These are phyloP conservation scores for Madurella mycetomatis DNA, from an alignment of 2,329 filamentous ascomycete genomes.

Conservation along the genomic window DNA sequence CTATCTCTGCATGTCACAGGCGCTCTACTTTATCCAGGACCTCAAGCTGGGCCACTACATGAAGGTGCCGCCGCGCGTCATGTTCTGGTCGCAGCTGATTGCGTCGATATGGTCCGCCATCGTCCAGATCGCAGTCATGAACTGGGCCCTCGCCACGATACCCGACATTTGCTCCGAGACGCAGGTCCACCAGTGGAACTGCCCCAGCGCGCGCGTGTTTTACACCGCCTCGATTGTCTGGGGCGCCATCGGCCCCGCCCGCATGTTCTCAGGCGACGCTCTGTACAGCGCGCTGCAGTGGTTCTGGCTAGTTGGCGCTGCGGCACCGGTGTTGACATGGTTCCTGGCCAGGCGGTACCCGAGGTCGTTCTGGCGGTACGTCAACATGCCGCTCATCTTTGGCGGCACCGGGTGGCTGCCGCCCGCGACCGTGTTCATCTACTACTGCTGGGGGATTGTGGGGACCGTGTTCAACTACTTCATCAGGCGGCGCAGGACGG, in stretches of 20 bases:
- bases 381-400: conserved; percentile 65
- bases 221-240: conserved; percentile 69
- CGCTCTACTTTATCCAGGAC: conserved; percentile 60
- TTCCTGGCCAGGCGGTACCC: conserved; percentile 58
- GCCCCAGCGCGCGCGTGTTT: conserved; percentile 51
- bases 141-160: conserved; percentile 61
- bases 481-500: conserved; percentile 59
- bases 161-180: conserved; percentile 53
- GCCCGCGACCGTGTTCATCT: conserved; percentile 66
- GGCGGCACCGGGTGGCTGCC: conserved; percentile 60
- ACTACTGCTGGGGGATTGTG: conserved; percentile 65
- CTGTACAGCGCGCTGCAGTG: conserved; percentile 62
- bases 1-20: conserved; percentile 64
- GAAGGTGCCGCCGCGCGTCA: conserved; percentile 57
- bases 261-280: conserved; percentile 61
- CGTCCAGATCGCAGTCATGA: conserved; percentile 61
- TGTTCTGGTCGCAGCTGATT: conserved; percentile 57
- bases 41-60: conserved; percentile 68
- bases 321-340: conserved; percentile 61
- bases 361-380: conserved; percentile 57
- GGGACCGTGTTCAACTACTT: conserved; percentile 66
- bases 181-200: conserved; percentile 54
- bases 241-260: conserved; percentile 66
- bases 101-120: conserved; percentile 59
- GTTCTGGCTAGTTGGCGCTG: conserved; percentile 66